These are phyloP conservation scores for Cenchrus americanus DNA, from an alignment of 176 grass and related monocot genomes.

Conservation along the genomic window DNA sequence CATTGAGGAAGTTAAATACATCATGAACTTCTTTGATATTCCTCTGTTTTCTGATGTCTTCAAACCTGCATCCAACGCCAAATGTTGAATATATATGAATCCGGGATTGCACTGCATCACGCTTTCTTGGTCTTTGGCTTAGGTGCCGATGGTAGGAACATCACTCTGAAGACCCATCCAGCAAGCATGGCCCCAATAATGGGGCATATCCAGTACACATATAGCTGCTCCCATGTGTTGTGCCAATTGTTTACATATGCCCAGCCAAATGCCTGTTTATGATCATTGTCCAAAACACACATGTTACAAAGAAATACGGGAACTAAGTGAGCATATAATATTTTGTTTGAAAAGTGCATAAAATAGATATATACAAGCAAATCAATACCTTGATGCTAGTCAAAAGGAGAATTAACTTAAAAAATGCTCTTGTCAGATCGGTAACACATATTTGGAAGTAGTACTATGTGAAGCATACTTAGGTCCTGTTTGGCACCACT, in stretches of 20 bases:
- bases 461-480: neutral
- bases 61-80: neutral
- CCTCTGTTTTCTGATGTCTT: neutral
- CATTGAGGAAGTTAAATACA: conserved; percentile 6
- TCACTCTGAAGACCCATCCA: conserved; percentile 63
- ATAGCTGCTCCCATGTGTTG: conserved; percentile 95
- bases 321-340: neutral
- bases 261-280: conserved; percentile 91
- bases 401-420: neutral
- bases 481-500: too few relatives aligned
- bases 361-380: neutral
- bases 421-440: neutral
- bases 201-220: conserved; percentile 99
- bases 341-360: neutral
- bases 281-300: neutral
- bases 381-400: neutral
- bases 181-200: conserved; percentile 85
- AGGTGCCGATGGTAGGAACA: conserved; percentile 47
- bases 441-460: neutral
- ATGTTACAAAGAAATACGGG: neutral
- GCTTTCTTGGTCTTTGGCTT: conserved; percentile 76
- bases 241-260: conserved; percentile 84
- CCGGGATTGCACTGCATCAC: conserved; percentile 1
- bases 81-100: neutral
- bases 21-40: conserved; percentile 8